phyloP scores from a whole-genome alignment of 345 rosid species.

The Draba incana region DNA sequence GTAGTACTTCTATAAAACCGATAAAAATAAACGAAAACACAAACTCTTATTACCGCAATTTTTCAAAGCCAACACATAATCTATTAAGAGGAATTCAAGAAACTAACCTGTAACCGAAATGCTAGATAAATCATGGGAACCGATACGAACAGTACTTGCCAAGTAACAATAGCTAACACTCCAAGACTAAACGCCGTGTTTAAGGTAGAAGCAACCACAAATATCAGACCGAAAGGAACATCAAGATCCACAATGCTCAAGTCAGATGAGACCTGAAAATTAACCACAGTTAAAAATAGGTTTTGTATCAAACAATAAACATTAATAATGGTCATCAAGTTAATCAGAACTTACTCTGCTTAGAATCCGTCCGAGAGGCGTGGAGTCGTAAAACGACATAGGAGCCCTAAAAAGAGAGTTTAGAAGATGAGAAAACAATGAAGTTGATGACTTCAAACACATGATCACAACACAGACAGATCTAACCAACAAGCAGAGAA shows the following conservation, averaged over 20 bases:
- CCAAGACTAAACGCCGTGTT: conserved; percentile 72
- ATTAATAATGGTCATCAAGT: conserved; percentile 9
- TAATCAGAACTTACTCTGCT: conserved; percentile 48
- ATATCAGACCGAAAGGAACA: conserved; percentile 67
- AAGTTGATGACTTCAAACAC: conserved; percentile 64
- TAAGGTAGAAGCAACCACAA: conserved; percentile 63
- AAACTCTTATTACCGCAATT: not conserved
- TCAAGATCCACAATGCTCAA: conserved; percentile 93
- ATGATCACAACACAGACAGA: conserved; percentile 55
- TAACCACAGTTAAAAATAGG: not conserved
- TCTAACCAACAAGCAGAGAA: conserved; percentile 56
- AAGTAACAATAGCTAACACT: conserved; percentile 77
- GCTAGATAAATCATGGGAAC: conserved; percentile 71
- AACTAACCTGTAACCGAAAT: conserved; percentile 72
- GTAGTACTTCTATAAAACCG: conserved; percentile 65
- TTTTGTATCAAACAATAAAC: not conserved
- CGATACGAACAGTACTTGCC: conserved; percentile 89
- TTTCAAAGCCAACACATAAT: not conserved
- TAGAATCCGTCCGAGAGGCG: conserved; percentile 84
- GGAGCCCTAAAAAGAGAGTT: conserved; percentile 79
- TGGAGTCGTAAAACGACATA: conserved; percentile 90
- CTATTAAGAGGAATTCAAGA: not conserved
- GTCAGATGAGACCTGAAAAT: conserved; percentile 70
- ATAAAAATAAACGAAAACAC: not conserved
- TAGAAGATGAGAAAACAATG: conserved; percentile 67